These are phyloP conservation scores for Penicillium brevicompactum DNA, from an alignment of 2,329 filamentous ascomycete species.

Conservation along the genomic window DNA sequence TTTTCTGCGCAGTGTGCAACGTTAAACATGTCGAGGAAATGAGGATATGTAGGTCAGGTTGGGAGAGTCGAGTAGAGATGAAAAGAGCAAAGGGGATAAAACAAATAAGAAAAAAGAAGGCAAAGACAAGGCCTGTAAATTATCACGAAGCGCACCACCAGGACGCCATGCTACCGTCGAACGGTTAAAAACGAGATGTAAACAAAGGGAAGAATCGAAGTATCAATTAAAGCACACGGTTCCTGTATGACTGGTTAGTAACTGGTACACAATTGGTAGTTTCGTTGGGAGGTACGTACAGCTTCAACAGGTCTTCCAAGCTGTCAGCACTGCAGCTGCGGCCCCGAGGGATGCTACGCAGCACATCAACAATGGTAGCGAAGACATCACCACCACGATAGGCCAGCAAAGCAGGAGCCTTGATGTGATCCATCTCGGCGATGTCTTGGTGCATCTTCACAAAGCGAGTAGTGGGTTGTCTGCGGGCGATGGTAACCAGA, in stretches of 20 bases:
- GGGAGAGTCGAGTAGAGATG: neutral
- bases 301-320: conserved; percentile 60
- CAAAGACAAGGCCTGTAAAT: neutral
- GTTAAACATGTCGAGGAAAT: too few species aligned
- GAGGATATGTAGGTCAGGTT: neutral
- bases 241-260: conserved; percentile 16
- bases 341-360: conserved; percentile 76
- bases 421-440: conserved; percentile 89
- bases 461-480: conserved; percentile 75
- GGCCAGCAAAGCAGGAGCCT: conserved; percentile 82
- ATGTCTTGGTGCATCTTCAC: conserved; percentile 89
- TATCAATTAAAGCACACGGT: conserved; percentile 32
- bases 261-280: neutral
- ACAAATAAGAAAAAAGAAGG: neutral
- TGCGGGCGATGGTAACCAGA: conserved; percentile 71
- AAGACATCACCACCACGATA: conserved; percentile 91
- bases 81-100: neutral
- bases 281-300: conserved; percentile 42
- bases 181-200: neutral
- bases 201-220: neutral
- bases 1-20: neutral
- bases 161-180: conserved; percentile 13
- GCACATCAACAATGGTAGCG: conserved; percentile 82
- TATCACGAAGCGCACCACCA: conserved; percentile 7
- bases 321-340: conserved; percentile 53